Evolutionary conservation across 176 grass and related monocot genomes (phyloP), one percentile per base, ranked within the genome.

Genomic region (Pontederia paniculata): DNA sequence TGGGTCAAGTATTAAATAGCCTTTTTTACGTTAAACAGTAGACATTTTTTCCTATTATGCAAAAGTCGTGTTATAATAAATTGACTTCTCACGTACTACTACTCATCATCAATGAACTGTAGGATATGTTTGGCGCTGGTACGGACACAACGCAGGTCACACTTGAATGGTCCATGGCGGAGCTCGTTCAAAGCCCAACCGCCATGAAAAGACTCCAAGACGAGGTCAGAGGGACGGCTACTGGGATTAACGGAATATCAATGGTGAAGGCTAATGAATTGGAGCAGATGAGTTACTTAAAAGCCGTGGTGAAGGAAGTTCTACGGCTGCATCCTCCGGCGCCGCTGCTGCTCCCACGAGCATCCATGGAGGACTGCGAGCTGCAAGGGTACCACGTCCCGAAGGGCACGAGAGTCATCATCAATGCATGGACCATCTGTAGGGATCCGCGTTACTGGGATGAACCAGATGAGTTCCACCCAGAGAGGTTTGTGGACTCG

Each of bases 91-190:
- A 6, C 9, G 2, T 54, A 18, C 15, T 18, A 52, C 17, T 18
- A 54, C 0, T 1, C 17, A 54, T 17, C n/a, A n/a, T n/a, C n/a
- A n/a, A 0, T 13, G 15, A 18, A 57, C 25, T 59, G 57, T n/a
- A 60, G 57, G 57, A 60, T 19, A 60, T 45, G 57, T 13, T 44
- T 17, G 25, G 37, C 8, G 57, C 9, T 8, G 28, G 57, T 3
- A 60, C 57, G 0, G 57, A 60, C 4, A 44, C 57, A 18, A 43
- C 57, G 23, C 19, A 60, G 37, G 12, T 60, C 5, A 12, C 37
- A 1, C 25, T 60, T 8, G 57, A 60, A 44, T 60, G 57, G 57
- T 31, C 57, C n/a, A 43, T 60, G 57, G 57, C 41, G 16, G 57
- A 60, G 57, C 57, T 60, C n/a, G 19, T 60, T 10, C 57, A 17